Conservation (phyloP, 2,329 filamentous ascomycete genomes). For the Coniochaeta sp. region DNA sequence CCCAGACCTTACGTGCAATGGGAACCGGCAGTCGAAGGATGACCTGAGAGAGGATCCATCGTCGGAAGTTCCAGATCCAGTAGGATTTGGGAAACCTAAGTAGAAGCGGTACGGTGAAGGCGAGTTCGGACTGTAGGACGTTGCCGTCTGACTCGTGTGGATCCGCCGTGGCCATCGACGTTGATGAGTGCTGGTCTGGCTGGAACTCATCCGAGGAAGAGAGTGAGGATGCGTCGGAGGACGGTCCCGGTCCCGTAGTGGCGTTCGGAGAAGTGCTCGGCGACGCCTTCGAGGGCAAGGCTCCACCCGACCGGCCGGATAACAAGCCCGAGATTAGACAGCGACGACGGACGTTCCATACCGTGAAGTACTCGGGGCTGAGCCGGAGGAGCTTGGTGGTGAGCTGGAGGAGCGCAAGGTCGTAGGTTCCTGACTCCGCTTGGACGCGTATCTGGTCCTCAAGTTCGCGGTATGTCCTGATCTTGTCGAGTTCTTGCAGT, state of each 20-base stretch:
- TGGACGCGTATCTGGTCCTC: too few species aligned
- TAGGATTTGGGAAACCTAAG: slow-evolving; percentile 92
- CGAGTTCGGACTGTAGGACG: slow-evolving; percentile 65
- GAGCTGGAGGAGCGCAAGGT: slow-evolving; percentile 53
- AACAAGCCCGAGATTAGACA: slow-evolving; percentile 55
- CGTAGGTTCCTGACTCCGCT: too few species aligned
- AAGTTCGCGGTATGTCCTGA: too few species aligned
- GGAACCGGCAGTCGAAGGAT: slow-evolving; percentile 54
- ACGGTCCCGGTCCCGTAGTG: too few species aligned
- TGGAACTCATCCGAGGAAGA: slow-evolving; percentile 35
- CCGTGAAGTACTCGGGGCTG: slow-evolving; percentile 85
- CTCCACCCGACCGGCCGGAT: slow-evolving; percentile 43
- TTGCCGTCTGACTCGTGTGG: too few species aligned
- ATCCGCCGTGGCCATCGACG: slow-evolving; percentile 9
- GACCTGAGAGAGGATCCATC: slow-evolving; percentile 74
- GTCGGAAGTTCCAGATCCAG: slow-evolving; percentile 97
- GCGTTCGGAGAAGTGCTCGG: slow-evolving; percentile 44
- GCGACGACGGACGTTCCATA: slow-evolving; percentile 82
- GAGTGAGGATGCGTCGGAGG: slow-evolving; percentile 58
- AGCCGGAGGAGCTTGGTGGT: slow-evolving; percentile 66
- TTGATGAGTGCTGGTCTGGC: slow-evolving; percentile 1
- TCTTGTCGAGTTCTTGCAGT: too few species aligned
- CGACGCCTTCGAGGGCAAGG: slow-evolving; percentile 46
- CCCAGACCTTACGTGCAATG: slow-evolving; percentile 64
- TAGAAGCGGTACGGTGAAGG: slow-evolving; percentile 77